phyloP scores from a whole-genome alignment of 2,329 filamentous ascomycete genomes.

The Ophiobolus disseminans region DNA sequence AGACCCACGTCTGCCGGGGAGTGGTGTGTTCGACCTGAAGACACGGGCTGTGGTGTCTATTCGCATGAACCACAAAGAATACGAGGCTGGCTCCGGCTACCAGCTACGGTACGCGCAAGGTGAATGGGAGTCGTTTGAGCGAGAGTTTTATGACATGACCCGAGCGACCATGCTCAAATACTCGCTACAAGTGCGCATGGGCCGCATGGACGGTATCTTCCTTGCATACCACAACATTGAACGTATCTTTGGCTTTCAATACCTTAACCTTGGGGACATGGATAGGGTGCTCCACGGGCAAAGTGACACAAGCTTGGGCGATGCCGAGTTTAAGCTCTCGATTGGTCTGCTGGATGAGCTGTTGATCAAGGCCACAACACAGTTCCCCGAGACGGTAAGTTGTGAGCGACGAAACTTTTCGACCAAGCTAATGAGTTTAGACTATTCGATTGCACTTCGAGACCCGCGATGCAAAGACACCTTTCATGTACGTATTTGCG shows the following conservation, averaged over 20 bases:
- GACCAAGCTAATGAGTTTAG: constrained; percentile 33
- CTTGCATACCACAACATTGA: constrained; percentile 95
- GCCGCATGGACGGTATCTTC: constrained; percentile 98
- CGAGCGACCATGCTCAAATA: constrained; percentile 95
- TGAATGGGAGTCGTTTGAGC: constrained; percentile 88
- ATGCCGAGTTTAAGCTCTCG: constrained; percentile 85
- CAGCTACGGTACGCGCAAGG: constrained; percentile 81
- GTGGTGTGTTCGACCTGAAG: constrained; percentile 95
- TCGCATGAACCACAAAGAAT: constrained; percentile 80
- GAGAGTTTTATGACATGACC: constrained; percentile 97
- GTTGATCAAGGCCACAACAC: constrained; percentile 74
- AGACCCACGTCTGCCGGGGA: constrained; percentile 84
- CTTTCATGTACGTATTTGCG: constrained; percentile 88
- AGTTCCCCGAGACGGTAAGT: constrained; percentile 71
- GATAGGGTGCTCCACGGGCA: constrained; percentile 89
- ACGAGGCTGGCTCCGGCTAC: constrained; percentile 80
- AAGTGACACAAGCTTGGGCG: constrained; percentile 69
- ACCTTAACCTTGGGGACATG: constrained; percentile 85
- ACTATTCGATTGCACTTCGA: constrained; percentile 85
- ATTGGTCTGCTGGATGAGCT: constrained; percentile 79
- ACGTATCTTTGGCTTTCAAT: constrained; percentile 97
- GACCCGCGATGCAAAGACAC: constrained; percentile 65
- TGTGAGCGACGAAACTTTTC: background rate
- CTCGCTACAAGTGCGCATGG: constrained; percentile 94
- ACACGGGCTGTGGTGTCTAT: constrained; percentile 91